Conservation (phyloP, 257 asterid genomes). For the Apocynum venetum region DNA sequence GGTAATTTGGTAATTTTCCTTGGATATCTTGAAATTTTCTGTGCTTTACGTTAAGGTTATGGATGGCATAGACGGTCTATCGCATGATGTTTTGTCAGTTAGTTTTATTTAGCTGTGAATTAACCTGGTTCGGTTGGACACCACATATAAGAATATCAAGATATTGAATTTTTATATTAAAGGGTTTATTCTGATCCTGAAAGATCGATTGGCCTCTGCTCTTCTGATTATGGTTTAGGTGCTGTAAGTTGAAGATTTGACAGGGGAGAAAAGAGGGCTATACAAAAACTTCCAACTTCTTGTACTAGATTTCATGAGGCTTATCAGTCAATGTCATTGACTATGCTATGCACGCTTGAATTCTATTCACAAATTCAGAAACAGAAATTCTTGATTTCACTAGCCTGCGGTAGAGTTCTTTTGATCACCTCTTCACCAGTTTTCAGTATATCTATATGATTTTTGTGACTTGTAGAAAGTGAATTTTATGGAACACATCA, state of each 20-base stretch:
- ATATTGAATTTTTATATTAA: neutral
- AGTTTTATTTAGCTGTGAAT: neutral
- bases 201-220: neutral
- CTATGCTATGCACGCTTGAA: neutral
- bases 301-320: neutral
- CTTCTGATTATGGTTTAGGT: neutral
- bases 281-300: neutral
- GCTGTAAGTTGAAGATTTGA: neutral
- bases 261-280: neutral
- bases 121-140: neutral
- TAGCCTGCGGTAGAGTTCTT: neutral
- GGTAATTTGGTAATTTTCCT: conserved; percentile 51
- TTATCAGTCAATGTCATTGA: neutral
- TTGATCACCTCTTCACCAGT: neutral
- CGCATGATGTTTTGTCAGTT: neutral
- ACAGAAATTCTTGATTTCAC: neutral
- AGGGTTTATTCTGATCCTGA: neutral
- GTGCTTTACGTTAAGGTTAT: neutral
- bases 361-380: neutral
- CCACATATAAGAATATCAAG: neutral
- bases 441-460: neutral
- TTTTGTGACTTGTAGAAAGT: neutral
- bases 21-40: neutral
- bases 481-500: neutral
- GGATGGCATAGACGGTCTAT: neutral